These are phyloP conservation scores for Metroxylon sagu DNA, from an alignment of 176 grass and related monocot species.

Conservation along the genomic window DNA sequence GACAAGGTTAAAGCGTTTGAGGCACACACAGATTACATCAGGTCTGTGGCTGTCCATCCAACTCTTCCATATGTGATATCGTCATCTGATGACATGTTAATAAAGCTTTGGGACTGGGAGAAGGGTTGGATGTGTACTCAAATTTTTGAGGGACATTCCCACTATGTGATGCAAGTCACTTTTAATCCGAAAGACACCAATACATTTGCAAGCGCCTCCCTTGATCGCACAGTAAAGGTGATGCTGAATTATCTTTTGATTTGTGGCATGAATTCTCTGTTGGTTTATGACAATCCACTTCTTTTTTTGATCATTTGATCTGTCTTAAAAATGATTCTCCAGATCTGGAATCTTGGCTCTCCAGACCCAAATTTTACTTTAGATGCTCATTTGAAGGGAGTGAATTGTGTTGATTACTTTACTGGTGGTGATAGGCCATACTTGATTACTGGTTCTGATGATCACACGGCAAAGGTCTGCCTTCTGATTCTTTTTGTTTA, in stretches of 20 bases:
- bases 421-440: conserved; percentile 97
- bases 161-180: conserved; percentile 99
- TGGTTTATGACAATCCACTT: too few relatives aligned
- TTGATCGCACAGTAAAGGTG: conserved; percentile 97
- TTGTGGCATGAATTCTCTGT: too few relatives aligned
- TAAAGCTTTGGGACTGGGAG: conserved; percentile 99
- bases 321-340: conserved; percentile 7
- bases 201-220: conserved; percentile 96
- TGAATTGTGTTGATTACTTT: conserved; percentile 99
- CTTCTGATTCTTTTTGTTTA: conserved; percentile 1
- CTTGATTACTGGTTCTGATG: conserved; percentile 97
- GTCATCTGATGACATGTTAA: conserved; percentile 99
- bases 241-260: conserved; percentile 1
- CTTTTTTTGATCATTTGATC: too few relatives aligned
- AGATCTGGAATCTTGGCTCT: conserved; percentile 99
- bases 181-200: conserved; percentile 98
- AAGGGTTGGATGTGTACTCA: conserved; percentile 99
- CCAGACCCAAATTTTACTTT: conserved; percentile 97
- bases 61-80: conserved; percentile 93
- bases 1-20: conserved; percentile 94
- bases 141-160: conserved; percentile 99
- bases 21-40: conserved; percentile 73
- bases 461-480: conserved; percentile 89
- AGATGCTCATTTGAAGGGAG: conserved; percentile 93
- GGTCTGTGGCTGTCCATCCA: conserved; percentile 52